These are phyloP conservation scores for Rhizophora apiculata DNA, from an alignment of 345 rosid species.

Conservation along the genomic window DNA sequence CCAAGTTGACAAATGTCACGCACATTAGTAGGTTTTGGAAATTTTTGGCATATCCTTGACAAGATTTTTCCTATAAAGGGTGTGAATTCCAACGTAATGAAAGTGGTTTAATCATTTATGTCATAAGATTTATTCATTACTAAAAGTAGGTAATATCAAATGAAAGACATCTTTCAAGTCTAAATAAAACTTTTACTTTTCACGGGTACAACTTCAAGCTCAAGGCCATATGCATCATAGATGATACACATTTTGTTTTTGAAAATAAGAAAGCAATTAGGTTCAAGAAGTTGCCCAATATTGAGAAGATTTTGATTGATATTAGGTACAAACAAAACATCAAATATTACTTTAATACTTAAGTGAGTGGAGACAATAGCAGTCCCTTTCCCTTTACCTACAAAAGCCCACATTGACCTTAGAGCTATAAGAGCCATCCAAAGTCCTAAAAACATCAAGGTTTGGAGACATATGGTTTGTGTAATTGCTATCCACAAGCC, in stretches of 20 bases:
- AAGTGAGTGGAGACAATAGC: no score
- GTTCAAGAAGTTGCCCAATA: no score
- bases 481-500: slow-evolving; percentile 1
- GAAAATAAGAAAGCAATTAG: no score
- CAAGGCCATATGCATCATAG: no score
- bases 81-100: no score
- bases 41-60: not conserved
- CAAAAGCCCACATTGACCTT: slow-evolving; percentile 6
- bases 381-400: not conserved
- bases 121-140: no score
- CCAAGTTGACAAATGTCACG: not conserved
- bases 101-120: no score
- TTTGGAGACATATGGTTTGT: slow-evolving; percentile 9
- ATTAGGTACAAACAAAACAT: not conserved
- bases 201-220: not conserved
- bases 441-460: not conserved
- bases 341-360: not conserved
- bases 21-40: not conserved
- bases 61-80: no score
- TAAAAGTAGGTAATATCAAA: no score
- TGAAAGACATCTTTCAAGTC: no score
- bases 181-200: not conserved
- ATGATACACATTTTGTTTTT: no score
- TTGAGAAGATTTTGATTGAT: not conserved
- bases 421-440: not conserved